Evolutionary conservation across 108 stramenopile species (phyloP), one percentile per base, ranked within the genome.

Genomic region (Chaetoceros tenuissimus): DNA sequence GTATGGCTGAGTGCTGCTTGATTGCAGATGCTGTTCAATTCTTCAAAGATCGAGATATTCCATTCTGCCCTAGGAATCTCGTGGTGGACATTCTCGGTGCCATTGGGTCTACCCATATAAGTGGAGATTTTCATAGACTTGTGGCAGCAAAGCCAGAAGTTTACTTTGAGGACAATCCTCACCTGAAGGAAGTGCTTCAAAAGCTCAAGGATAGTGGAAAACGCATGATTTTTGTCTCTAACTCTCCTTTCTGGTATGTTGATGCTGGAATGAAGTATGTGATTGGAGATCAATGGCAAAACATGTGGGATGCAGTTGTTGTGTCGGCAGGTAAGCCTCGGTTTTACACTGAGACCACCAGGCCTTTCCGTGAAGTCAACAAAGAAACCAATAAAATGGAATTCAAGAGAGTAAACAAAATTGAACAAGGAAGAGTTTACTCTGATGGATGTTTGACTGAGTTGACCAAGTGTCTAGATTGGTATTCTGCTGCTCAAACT

Each of bases 1-100:
- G 68, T 60, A 93, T 98, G 89, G 92, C 96, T 0, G 96, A 97
- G 70, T 96, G 95, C 57, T 96, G 96, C 51, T 67, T 98, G 21
- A 87, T 98, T 60, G 95, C 97, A 7, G 96, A 98, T 62, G 90
- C 88, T 8, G 79, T 96, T 18, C 92, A 98, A 56, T 94, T 79
- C 68, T 96, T 98, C 59, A 74, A 91, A 46, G 78, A 85, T 53
- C 25, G 61, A 5, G 60, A 85, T 44, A 92, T 91, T 26, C 77
- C 82, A 10, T 96, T 77, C 60, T 84, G 74, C 68, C 78, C 87
- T 8, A 43, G 60, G 24, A 82, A 77, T 70, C 85, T 75, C 2
- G 88, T 95, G 31, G 81, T 79, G 19, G 97, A 98, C 60, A 76
- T 98, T 19, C 57, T 96, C 48, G 67, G 72, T 18, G 84, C 88